phyloP scores from a whole-genome alignment of 139 green algal species.

The Parachlorella kessleri region DNA sequence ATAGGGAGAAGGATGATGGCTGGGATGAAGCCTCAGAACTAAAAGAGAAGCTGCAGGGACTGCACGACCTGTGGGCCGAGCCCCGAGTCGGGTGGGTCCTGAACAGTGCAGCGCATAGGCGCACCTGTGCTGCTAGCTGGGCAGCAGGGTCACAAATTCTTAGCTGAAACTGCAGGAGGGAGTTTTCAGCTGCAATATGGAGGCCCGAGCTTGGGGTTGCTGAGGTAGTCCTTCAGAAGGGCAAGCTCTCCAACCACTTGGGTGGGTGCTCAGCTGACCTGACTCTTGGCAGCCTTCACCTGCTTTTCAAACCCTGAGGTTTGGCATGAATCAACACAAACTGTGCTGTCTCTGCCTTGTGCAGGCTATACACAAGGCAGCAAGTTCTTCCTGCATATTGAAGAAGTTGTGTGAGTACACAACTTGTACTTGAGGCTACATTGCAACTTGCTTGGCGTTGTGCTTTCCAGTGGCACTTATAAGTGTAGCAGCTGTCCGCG shows the following conservation, averaged over 20 bases:
- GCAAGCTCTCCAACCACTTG: slow-evolving; percentile 36
- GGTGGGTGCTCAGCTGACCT: neutral
- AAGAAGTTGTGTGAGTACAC: slow-evolving; percentile 33
- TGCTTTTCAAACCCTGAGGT: too few relatives aligned
- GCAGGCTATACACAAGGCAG: slow-evolving; percentile 11
- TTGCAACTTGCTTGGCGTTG: too few relatives aligned
- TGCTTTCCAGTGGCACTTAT: too few relatives aligned
- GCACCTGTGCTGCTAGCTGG: too few relatives aligned
- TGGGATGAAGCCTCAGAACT: neutral
- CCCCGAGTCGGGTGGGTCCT: slow-evolving; percentile 23
- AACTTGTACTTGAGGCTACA: too few relatives aligned
- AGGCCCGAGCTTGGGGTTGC: slow-evolving; percentile 25
- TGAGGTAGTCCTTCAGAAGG: slow-evolving; percentile 41
- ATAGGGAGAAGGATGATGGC: neutral
- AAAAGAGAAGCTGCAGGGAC: slow-evolving; percentile 26
- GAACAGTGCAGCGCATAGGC: too few relatives aligned
- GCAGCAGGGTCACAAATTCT: too few relatives aligned
- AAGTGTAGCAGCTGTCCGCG: too few relatives aligned
- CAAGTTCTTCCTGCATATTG: slow-evolving; percentile 33
- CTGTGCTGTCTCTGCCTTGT: too few relatives aligned
- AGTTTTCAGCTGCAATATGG: slow-evolving; percentile 45
- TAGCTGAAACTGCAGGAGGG: slow-evolving; percentile 20
- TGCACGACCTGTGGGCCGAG: slow-evolving; percentile 25
- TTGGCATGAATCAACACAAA: too few relatives aligned
- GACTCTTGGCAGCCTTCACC: too few relatives aligned